Base-by-base conservation (phyloP, 2,329 filamentous ascomycete genomes). In the Incumbomyces lentus region DNA sequence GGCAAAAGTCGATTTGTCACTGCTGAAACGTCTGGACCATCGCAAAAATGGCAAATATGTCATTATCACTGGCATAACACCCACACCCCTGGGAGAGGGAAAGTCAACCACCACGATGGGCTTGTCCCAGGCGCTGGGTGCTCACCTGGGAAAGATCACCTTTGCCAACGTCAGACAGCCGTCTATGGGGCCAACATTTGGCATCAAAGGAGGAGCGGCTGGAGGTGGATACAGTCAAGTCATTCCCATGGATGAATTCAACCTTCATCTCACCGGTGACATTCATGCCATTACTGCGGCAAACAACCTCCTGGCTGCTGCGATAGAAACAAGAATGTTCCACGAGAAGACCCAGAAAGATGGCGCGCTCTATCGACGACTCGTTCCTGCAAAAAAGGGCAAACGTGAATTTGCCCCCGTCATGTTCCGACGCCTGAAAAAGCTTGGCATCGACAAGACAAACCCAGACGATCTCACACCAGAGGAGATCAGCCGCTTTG, bases 201-300 rank as follows among this genome's bases (percentile, higher is more conserved):
- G 92, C 60, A 96, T 98, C 75, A 98, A 98, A 75, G 92, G 92
- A 52, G 92, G 92, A 60, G 92, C 92, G 49, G 92, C 92, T 47
- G 92, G 92, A 60, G 92, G 92, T 65, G 92, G 92, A 33, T 98
- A 96, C 78, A 95, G 87, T 65, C 92, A 98, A 66, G 92, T 98
- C 61, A 96, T 98, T 59, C 92, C 92, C 49, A 98, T 98, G 92
- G 92, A 98, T 59, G 92, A 98, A 67, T 98, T 98, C 74, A 98
- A 98, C 69, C 73, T 98, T 62, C 92, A 98, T 66, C 71, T 98
- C 60, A 98, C 92, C 46, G 92, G 92, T 59, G 92, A 98, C 64
- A 96, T 98, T 48, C 92, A 98, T 65, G 92, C 92, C 55, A 92
- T 98, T 60, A 88, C 88, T 44, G 90, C 90, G 22, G 92, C 92